Base-by-base conservation (phyloP, 2,329 filamentous ascomycete genomes). In the Ophiognomonia clavigignenti-juglandacearum region DNA sequence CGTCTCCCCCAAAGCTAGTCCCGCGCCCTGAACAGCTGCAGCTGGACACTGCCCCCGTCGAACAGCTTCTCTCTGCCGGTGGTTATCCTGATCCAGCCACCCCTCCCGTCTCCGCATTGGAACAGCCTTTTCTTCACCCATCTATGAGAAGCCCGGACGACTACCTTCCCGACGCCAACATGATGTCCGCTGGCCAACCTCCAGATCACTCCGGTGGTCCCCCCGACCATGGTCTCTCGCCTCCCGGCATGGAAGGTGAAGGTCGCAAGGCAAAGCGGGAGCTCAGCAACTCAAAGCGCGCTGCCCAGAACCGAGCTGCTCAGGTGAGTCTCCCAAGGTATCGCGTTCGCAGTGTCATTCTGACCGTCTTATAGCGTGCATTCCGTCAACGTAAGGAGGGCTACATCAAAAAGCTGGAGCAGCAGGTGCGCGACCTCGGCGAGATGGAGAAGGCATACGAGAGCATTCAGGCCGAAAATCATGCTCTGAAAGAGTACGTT, bases 311-410 rank as follows among this genome's bases (percentile, higher is more conserved):
- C 63, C 78, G 93, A 64, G 93, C 92, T 58, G 93, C 93, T 45
- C 93, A 98, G 83, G 93, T 96, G 78, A 62, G 83, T 64, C 45
- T n/a, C 47, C 55, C 42, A 43, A 19, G 31, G 23, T 48, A 19
- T 27, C 14, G 16, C 32, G 37, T n/a, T 54, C 7, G 19, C 31
- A 29, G 48, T 50, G 53, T 45, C 39, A 46, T 46, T 34, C 45
- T 64, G 55, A 66, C n/a, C n/a, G n/a, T 60, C 34, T 19, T 36
- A 19, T 59, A 98, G 92, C 83, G 93, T 64, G 93, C 93, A 35
- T 98, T 98, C 69, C 88, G 93, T 35, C 91, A 97, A 70, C 86
- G 93, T 53, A 98, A 98, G 65, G 93, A 98, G 68, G 88, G 88
- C 38, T 96, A 98, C 65, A 98, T 98, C 66, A 95, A 95, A 73